These are phyloP conservation scores for Laetiporus sulphureus DNA, from an alignment of 1,284 basidiomycete species.

Conservation along the genomic window DNA sequence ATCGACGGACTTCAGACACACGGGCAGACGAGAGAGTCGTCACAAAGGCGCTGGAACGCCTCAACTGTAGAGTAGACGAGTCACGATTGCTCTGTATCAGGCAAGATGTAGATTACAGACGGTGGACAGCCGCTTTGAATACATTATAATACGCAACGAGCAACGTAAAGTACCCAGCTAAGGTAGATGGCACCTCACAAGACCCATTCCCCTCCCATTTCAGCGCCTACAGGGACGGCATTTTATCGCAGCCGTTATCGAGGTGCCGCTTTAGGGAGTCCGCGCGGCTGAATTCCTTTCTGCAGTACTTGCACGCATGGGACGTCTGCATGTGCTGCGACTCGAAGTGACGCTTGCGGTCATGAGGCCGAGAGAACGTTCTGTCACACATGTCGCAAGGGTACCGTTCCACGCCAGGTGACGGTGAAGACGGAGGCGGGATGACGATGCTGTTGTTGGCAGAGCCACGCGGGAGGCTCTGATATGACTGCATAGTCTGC, in stretches of 20 bases:
- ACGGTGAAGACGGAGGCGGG: slow-evolving; percentile 17
- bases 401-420: slow-evolving; percentile 39
- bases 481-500: slow-evolving; percentile 16
- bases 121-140: no score
- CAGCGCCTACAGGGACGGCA: no score
- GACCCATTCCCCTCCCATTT: no score
- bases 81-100: no score
- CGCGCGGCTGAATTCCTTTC: slow-evolving; percentile 65
- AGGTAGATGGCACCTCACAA: no score
- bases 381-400: slow-evolving; percentile 65
- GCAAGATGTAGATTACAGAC: no score
- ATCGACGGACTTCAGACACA: no score
- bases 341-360: slow-evolving; percentile 72
- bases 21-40: no score
- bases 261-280: slow-evolving; percentile 53
- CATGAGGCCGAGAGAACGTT: slow-evolving; percentile 71
- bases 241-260: slow-evolving; percentile 49
- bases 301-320: slow-evolving; percentile 62
- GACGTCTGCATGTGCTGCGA: slow-evolving; percentile 62
- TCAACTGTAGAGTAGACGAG: no score
- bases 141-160: no score
- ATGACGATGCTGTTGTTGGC: slow-evolving; percentile 11
- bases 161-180: no score
- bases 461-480: slow-evolving; percentile 12
- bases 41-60: no score